Base-by-base conservation (phyloP, 2,329 filamentous ascomycete species). In the Didymella lethalis region DNA sequence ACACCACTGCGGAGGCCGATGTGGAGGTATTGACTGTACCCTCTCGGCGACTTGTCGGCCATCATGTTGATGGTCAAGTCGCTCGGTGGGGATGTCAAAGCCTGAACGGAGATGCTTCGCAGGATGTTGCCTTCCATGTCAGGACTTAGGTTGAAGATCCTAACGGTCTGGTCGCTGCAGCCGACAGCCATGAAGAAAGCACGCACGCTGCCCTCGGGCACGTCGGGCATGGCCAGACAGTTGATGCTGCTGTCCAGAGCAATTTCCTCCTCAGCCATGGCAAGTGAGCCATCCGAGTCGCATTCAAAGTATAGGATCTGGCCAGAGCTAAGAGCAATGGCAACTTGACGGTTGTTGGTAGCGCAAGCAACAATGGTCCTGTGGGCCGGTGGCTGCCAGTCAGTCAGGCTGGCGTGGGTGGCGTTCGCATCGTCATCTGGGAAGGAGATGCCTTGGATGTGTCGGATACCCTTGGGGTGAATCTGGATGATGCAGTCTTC, bases 291-390 rank as follows among this genome's bases (percentile, higher is more conserved):
- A 77, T 98, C 94, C 0, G 87, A 85, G 71, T 97, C 95, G 88
- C 97, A 94, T 75, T 99, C 96, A 68, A 99, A 99, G 74, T 98
- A 99, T 41, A 97, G 91, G 63, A 99, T 94, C 76, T 99, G 95
- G 36, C 94, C 94, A 8, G 93, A 97, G 74, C 93, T 98, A 26
- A 99, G 83, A 0, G 95, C 95, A 48, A 98, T 89, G 3, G 93
- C 93, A 26, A 99, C 92, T 78, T 99, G 95, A 41, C 91, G 88
- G 69, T 94, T 89, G 71, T 99, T 99, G 16, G 94, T 95, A 1
- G 94, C 90, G 32, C 94, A 96, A 8, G 94, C 92, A 46, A 98
- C 93, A 64, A 99, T 98, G 0, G 94, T 96, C 23, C 95, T 87
- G 81, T 99, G 94, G 67, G 96, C 90, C 0, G 96, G 96, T 5